Conservation (phyloP, 768 basidiomycete genomes). For the Naganishia friedmannii region DNA sequence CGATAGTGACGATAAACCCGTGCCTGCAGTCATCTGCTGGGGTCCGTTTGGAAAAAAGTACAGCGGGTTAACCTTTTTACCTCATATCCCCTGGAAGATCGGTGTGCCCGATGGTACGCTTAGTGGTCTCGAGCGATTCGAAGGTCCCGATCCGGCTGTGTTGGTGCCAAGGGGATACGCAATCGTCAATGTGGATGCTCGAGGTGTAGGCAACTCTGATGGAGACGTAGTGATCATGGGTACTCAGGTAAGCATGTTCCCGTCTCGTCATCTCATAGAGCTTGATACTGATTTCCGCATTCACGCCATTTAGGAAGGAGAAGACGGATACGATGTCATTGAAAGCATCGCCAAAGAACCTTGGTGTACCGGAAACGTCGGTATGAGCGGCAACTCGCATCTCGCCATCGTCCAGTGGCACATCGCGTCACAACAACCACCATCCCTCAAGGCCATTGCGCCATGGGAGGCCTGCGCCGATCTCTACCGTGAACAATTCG, state of each 20-base stretch:
- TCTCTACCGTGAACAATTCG: slow-evolving; percentile 32
- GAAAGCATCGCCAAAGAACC: slow-evolving; percentile 28
- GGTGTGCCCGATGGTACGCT: background rate
- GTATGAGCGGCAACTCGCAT: slow-evolving; percentile 33
- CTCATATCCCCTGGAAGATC: slow-evolving; percentile 3
- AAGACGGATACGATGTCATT: slow-evolving; percentile 35
- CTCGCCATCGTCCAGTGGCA: slow-evolving; percentile 35
- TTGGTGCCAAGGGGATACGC: slow-evolving; percentile 22
- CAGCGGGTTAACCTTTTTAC: background rate
- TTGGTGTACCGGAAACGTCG: slow-evolving; percentile 38
- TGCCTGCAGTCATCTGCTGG: slow-evolving; percentile 9
- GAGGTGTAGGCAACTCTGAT: slow-evolving; percentile 23
- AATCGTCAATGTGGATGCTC: slow-evolving; percentile 14
- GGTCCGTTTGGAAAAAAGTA: slow-evolving; percentile 21
- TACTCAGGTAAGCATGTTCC: slow-evolving; percentile 2
- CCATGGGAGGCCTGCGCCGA: slow-evolving; percentile 38
- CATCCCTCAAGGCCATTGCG: slow-evolving; percentile 38
- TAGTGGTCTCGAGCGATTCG: slow-evolving; percentile 3
- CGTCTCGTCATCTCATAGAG: background rate
- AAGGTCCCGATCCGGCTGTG: slow-evolving; percentile 28
- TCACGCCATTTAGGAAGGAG: slow-evolving; percentile 24
- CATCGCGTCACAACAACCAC: slow-evolving; percentile 35
- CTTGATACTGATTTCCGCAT: background rate
- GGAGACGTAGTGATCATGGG: slow-evolving; percentile 24
- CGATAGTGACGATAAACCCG: slow-evolving; percentile 2